Conservation (phyloP, 1,139 yeast genomes). For the Yamadazyma triangularis region DNA sequence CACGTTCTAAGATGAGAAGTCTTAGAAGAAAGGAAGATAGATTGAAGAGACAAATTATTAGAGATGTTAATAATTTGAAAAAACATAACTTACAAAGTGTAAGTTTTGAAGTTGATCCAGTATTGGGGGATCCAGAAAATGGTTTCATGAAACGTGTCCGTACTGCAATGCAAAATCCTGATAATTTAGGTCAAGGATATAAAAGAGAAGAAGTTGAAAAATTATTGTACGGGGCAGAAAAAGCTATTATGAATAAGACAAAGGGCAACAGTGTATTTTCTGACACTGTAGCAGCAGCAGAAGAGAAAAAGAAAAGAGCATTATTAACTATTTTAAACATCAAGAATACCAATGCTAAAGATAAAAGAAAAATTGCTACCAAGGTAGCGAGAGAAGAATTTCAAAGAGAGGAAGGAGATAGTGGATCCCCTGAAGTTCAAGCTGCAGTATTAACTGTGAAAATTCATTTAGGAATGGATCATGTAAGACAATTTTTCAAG, state of each 20-base stretch:
- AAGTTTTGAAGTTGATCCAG: constrained; percentile 58
- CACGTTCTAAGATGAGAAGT: constrained; percentile 31
- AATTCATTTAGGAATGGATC: constrained; percentile 75
- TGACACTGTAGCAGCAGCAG: constrained; percentile 39
- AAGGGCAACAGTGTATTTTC: constrained; percentile 34
- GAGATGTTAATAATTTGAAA: constrained; percentile 45
- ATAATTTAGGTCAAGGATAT: constrained; percentile 56
- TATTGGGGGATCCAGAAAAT: constrained; percentile 63
- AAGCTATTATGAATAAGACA: constrained; percentile 31
- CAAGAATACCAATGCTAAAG: constrained; percentile 63
- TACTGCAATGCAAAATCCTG: constrained; percentile 54
- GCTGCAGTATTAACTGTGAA: constrained; percentile 85
- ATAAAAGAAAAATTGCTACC: constrained; percentile 56
- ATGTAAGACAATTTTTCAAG: constrained; percentile 66
- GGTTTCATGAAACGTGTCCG: constrained; percentile 68
- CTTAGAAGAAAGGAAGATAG: constrained; percentile 39
- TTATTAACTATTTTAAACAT: constrained; percentile 68
- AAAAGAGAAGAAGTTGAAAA: constrained; percentile 66
- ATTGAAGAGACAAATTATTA: constrained; percentile 38
- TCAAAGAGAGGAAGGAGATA: constrained; percentile 80
- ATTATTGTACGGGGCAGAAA: constrained; percentile 70
- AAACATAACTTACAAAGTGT: constrained; percentile 31
- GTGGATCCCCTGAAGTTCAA: constrained; percentile 94
- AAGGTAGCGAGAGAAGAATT: constrained; percentile 73
- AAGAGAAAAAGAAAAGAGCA: constrained; percentile 63